Base-by-base conservation (phyloP, 306 rosid genomes). In the Sphenostylis stenocarpa region DNA sequence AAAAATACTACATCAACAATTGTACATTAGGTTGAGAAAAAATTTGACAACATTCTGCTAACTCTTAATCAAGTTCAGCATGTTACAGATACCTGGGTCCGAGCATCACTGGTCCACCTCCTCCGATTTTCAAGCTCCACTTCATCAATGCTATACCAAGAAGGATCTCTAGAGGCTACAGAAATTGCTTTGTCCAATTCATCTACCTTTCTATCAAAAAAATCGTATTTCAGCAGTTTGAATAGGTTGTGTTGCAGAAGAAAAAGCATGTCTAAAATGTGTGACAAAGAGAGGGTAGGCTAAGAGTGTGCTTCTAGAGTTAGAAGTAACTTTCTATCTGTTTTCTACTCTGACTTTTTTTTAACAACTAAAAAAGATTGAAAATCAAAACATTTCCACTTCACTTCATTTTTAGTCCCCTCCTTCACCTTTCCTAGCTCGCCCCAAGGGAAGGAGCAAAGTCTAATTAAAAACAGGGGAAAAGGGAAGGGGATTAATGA, bases 131-230 rank as follows among this genome's bases (percentile, higher is more conserved):
- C 97, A 85, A 96, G 80, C 87, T 96, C 99, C n/a, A 55, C 86
- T 66, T 85, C 89, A 75, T 96, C 99, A 86, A 96, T 90, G 65
- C 98, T 93, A 88, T 89, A 96, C 88, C 82, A 85, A 64, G 92
- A 61, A 39, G 98, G 97, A 85, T 96, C 96, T 83, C 93, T 87
- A 73, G 99, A 90, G 61, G 97, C 98, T 52, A 96, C 99, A 78
- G 91, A 28, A 79, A 96, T 88, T 78, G 99, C 90, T 85, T 91
- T 96, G 85, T 87, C 94, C 91, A 96, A 85, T 78, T 93, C 98
- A 76, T 96, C 99, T 81, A 96, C 93, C 99, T 96, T 91, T 87
- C 97, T 89, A 96, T 93, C 91, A 84, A 85, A 90, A 94, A 89
- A 86, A 88, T 87, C 74, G 74, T 75, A 80, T 87, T 80, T 95